Evolutionary conservation across 192 early-diverging fungal genomes (phyloP), one percentile per base, ranked within the genome.

Genomic region (Coemansia sp.): DNA sequence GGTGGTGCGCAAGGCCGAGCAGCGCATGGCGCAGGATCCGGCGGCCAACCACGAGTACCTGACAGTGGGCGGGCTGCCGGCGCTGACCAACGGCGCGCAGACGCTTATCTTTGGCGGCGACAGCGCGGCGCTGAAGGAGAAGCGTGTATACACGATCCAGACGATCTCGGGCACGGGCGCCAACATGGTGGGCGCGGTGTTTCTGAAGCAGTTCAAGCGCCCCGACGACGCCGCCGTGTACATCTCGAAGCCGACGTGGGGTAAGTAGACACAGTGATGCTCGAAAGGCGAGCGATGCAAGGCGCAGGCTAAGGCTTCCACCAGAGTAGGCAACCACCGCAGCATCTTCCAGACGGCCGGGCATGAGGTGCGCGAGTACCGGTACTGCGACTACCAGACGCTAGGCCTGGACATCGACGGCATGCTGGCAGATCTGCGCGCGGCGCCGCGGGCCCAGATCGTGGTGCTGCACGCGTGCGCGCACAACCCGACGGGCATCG

Each of bases 401-500:
- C 83, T 87, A 31, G 85, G 85, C 1, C 80, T 99, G 31, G 85
- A 91, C 50, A 80, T 94, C 26, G 79, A 87, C 23, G 90, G 85
- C 6, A 82, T 95, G 79, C 62, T 97, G 25, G 64, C 60, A 8
- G 62, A 78, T 29, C 80, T 95, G 32, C 58, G 84, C 55, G 35
- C 54, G 1, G 96, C 96, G 15, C 86, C 88, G 14, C 57, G 69
- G 10, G 83, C 86, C 32, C 92, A 91, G 17, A 90, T 97, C 60
- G 69, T 99, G 50, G 68, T 96, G 43, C 67, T 99, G 19, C 96
- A 99, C 75, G 89, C 92, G 8, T 99, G 96, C 60, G 96, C 96
- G 15, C 96, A 99, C 78, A 99, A 99, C 83, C 96, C 96, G 25
- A 99, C 96, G 0, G 96, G 96, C 67, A 92, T 99, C 32, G 96